phyloP scores from a whole-genome alignment of 257 asterid genomes.

The Petrea volubilis region DNA sequence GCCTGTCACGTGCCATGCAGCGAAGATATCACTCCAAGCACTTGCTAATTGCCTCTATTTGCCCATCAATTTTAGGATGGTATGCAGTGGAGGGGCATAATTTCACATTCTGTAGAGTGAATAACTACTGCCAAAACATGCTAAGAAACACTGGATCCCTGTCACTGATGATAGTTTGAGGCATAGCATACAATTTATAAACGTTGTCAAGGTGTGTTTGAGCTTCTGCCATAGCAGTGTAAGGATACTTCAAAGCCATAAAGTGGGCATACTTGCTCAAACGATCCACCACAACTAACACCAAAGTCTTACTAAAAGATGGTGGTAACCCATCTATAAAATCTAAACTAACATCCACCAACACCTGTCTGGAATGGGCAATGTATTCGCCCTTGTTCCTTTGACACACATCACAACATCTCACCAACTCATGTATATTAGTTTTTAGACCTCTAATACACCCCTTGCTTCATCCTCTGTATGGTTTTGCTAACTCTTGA shows the following conservation, averaged over 20 bases:
- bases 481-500: neutral
- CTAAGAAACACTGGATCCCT: neutral
- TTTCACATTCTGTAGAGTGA: neutral
- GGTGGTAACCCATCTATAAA: neutral
- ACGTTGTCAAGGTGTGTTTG: neutral
- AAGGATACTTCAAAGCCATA: neutral
- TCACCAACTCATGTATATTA: too few species aligned
- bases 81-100: too few species aligned
- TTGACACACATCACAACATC: too few species aligned
- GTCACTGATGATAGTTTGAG: neutral
- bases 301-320: neutral
- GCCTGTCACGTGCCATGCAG: too few species aligned
- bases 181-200: neutral
- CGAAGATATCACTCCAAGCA: too few species aligned
- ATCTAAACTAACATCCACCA: neutral
- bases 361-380: neutral
- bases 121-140: neutral
- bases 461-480: too few species aligned
- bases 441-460: too few species aligned
- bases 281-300: neutral
- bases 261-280: neutral
- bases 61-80: too few species aligned
- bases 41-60: too few species aligned
- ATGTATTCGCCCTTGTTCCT: too few species aligned
- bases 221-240: neutral